phyloP scores from a whole-genome alignment of 2,329 filamentous ascomycete species.

The Neonectria punicea region DNA sequence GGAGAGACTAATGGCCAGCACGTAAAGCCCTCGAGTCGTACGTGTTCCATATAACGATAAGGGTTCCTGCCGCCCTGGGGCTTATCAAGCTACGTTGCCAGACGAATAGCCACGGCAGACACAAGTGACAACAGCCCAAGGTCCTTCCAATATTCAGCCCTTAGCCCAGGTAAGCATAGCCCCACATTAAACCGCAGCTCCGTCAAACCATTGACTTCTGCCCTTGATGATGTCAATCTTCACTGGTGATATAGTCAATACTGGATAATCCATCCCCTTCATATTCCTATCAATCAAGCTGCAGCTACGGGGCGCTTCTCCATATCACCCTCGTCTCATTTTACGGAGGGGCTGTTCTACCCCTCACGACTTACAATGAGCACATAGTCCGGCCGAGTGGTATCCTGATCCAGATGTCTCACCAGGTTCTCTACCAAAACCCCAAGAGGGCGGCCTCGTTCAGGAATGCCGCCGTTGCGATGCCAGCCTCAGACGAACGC shows the following conservation, averaged over 20 bases:
- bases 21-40: constrained; percentile 1
- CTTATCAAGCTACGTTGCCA: constrained; percentile 1
- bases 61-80: constrained; percentile 13
- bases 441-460: constrained; percentile 27
- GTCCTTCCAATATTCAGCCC: constrained; percentile 15
- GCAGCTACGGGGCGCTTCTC: not conserved
- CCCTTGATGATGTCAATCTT: constrained; percentile 9
- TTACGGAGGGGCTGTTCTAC: constrained; percentile 10
- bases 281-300: not conserved
- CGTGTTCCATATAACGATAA: constrained; percentile 8
- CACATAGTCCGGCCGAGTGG: constrained; percentile 24
- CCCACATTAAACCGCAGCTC: constrained; percentile 9
- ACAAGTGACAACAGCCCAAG: not conserved
- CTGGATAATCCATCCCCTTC: not conserved
- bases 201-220: constrained; percentile 19
- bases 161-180: constrained; percentile 26
- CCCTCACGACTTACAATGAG: constrained; percentile 17
- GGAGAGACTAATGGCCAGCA: constrained; percentile 6
- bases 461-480: constrained; percentile 42
- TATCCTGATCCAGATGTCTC: constrained; percentile 39
- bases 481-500: constrained; percentile 30
- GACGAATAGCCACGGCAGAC: not conserved
- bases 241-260: not conserved
- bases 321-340: constrained; percentile 19
- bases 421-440: constrained; percentile 19